Evolutionary conservation across 257 asterid species (phyloP).

Genomic region (Lycium ferocissimum): DNA sequence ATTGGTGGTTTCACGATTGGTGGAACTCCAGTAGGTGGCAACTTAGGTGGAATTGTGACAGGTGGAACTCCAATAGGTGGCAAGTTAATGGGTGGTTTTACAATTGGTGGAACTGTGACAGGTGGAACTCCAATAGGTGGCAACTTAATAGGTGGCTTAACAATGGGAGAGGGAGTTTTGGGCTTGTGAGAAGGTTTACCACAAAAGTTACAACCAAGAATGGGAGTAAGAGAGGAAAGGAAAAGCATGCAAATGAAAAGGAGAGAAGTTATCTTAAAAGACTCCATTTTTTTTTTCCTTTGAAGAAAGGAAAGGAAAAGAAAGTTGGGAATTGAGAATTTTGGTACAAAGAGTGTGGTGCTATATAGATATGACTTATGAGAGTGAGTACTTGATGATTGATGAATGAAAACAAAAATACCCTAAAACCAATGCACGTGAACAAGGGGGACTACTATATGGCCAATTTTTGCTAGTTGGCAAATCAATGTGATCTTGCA

Average conservation of each 20-base stretch:
- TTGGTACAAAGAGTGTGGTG: conserved; percentile 8
- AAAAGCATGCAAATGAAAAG: conserved; percentile 60
- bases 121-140: conserved; percentile 40
- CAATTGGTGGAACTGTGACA: conserved; percentile 27
- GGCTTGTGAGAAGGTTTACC: conserved; percentile 42
- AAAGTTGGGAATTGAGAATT: conserved; percentile 30
- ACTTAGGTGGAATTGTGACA: conserved; percentile 30
- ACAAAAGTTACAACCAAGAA: conserved; percentile 60
- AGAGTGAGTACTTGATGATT: conserved; percentile 1
- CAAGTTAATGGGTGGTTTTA: conserved; percentile 28
- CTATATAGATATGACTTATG: conserved; percentile 42
- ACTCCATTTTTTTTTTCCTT: conserved; percentile 46
- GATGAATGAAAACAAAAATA: conserved; percentile 42
- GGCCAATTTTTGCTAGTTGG: conserved; percentile 76
- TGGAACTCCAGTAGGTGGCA: conserved; percentile 28
- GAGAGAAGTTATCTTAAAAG: conserved; percentile 51
- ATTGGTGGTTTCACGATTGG: conserved; percentile 34
- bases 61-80: conserved; percentile 38
- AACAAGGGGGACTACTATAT: conserved; percentile 42
- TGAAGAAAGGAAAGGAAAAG: conserved; percentile 22
- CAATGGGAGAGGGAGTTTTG: conserved; percentile 35
- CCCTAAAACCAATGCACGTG: conserved; percentile 68
- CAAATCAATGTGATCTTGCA: conserved; percentile 45
- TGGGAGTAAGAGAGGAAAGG: conserved; percentile 52
- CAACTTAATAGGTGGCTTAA: conserved; percentile 27